Percentiles rank a stretch among this genome's conserved stretches.
Conservation (phyloP, 495 filamentous ascomycete genomes). For the Podospora pseudocomata region DNA sequence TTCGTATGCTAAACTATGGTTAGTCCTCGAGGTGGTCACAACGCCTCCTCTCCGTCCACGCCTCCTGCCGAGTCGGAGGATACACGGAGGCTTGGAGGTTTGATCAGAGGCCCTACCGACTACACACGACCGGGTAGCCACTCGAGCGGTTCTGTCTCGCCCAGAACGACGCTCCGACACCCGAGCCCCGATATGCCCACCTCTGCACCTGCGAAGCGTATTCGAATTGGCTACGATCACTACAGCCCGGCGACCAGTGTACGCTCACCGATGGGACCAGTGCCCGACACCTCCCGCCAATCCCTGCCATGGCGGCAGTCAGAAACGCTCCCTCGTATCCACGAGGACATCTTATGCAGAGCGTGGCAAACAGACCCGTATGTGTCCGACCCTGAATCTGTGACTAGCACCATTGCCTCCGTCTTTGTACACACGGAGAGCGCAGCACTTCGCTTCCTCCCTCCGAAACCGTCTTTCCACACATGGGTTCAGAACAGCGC, state of each 20-base stretch:
- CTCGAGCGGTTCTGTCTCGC: slow-evolving; percentile 44
- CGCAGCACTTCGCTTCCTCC: background rate
- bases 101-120: slow-evolving; percentile 29
- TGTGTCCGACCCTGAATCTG: slow-evolving; percentile 25
- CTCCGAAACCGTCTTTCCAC: slow-evolving; percentile 20
- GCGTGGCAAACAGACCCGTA: slow-evolving; percentile 66
- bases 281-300: slow-evolving; percentile 33
- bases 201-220: slow-evolving; percentile 38
- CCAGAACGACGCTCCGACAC: slow-evolving; percentile 34
- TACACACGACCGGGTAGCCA: slow-evolving; percentile 37
- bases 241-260: slow-evolving; percentile 33
- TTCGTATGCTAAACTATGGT: background rate
- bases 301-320: slow-evolving; percentile 39
- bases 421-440: slow-evolving; percentile 23
- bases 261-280: slow-evolving; percentile 34
- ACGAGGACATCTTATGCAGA: slow-evolving; percentile 48
- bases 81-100: slow-evolving; percentile 32
- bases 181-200: slow-evolving; percentile 30
- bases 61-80: slow-evolving; percentile 46
- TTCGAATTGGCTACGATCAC: slow-evolving; percentile 41
- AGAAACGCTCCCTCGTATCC: slow-evolving; percentile 40
- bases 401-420: background rate
- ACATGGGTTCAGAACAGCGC: slow-evolving; percentile 40
- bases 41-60: slow-evolving; percentile 26
- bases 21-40: slow-evolving; percentile 52